These are phyloP conservation scores for Colletotrichum navitas DNA, from an alignment of 2,329 filamentous ascomycete species.

Conservation along the genomic window DNA sequence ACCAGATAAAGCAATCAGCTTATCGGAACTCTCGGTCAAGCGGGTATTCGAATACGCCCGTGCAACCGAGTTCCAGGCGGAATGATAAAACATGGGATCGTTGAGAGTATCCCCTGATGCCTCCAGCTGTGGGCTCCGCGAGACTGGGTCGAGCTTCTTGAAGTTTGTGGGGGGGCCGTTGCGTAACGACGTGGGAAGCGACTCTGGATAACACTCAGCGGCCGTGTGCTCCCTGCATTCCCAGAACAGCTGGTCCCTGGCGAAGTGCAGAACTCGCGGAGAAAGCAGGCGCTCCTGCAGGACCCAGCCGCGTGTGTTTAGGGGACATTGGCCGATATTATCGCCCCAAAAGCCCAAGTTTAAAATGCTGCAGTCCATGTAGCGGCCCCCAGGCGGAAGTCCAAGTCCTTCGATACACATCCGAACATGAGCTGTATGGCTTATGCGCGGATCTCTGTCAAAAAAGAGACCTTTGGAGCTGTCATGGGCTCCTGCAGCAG, in stretches of 20 bases:
- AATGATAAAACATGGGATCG: not conserved
- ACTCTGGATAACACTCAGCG: slow-evolving; percentile 17
- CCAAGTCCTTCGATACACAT: not conserved
- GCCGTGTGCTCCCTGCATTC: slow-evolving; percentile 22
- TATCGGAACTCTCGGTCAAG: slow-evolving; percentile 4
- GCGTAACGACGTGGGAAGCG: not conserved
- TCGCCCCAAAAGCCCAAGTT: slow-evolving; percentile 11
- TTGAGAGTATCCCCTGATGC: rapidly evolving
- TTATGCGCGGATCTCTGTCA: not conserved
- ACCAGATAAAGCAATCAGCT: slow-evolving; percentile 14
- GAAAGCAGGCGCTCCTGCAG: slow-evolving; percentile 19
- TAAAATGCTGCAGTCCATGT: slow-evolving; percentile 1
- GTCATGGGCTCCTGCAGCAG: slow-evolving; percentile 37
- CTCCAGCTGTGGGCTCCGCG: rapidly evolving
- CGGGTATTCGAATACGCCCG: not conserved
- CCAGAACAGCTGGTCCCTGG: slow-evolving; percentile 19
- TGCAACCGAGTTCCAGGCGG: not conserved
- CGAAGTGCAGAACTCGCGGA: slow-evolving; percentile 22
- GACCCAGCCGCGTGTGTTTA: slow-evolving; percentile 31
- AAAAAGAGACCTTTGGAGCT: slow-evolving; percentile 34
- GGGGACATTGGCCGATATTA: not conserved
- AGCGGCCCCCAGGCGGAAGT: not conserved
- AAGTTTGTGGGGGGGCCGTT: not conserved
- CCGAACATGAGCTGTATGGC: not conserved
- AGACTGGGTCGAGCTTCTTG: not conserved